phyloP scores from a whole-genome alignment of 2,329 filamentous ascomycete species.

The Aspergillus pseudotamarii region DNA sequence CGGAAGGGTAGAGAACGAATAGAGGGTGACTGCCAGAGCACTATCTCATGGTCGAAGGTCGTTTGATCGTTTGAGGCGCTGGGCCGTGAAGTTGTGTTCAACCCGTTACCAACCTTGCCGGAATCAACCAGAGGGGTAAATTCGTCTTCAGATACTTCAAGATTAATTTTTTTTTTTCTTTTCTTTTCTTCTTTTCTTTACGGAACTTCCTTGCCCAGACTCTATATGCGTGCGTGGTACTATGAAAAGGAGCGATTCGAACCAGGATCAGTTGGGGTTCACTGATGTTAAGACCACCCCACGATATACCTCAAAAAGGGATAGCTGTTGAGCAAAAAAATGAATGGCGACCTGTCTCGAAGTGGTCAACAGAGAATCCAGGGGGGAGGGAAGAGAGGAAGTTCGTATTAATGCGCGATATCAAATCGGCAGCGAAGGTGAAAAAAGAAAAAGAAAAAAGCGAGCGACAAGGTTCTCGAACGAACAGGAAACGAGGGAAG shows the following conservation, averaged over 20 bases:
- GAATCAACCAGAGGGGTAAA: background rate
- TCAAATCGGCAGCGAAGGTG: slow-evolving; percentile 25
- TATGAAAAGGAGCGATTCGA: slow-evolving; percentile 6
- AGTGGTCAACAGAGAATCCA: slow-evolving; percentile 18
- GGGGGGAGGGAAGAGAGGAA: slow-evolving; percentile 17
- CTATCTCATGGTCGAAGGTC: slow-evolving; percentile 35
- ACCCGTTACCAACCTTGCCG: background rate
- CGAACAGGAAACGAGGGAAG: slow-evolving; percentile 3
- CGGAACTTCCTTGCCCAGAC: background rate
- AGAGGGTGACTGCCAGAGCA: slow-evolving; percentile 38
- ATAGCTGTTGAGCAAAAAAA: slow-evolving; percentile 10
- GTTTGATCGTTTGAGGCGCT: slow-evolving; percentile 11
- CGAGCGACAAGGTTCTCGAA: slow-evolving; percentile 9
- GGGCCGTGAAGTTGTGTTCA: slow-evolving; percentile 6
- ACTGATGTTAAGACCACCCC: slow-evolving; percentile 8
- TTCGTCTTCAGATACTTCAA: background rate
- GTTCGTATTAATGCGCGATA: slow-evolving; percentile 22
- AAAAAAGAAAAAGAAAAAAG: slow-evolving; percentile 9
- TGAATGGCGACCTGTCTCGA: slow-evolving; percentile 19
- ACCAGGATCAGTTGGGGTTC: background rate
- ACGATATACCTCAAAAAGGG: slow-evolving; percentile 12
- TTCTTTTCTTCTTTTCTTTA: background rate
- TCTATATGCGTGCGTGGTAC: background rate
- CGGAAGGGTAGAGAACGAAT: slow-evolving; percentile 23
- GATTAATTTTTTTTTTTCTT: background rate